Evolutionary conservation across 2,329 filamentous ascomycete genomes (phyloP).

Genomic region (Ophiostoma pallidulum): DNA sequence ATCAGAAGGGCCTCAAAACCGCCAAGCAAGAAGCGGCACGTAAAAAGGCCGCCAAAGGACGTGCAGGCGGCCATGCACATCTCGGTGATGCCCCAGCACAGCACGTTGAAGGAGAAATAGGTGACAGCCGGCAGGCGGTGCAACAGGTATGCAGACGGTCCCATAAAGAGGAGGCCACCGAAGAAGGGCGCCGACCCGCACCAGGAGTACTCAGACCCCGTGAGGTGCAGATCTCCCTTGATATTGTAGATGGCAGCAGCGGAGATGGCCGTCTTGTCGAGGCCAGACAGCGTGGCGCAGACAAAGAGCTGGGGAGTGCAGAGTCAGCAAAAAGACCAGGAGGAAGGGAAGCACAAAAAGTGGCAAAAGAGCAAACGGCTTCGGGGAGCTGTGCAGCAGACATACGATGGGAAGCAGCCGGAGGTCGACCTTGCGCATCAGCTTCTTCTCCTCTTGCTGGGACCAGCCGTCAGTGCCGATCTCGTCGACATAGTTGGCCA

Average conservation of each 20-base stretch:
- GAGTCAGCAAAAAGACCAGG: constrained; percentile 8
- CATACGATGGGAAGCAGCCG: constrained; percentile 17
- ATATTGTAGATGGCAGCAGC: constrained; percentile 21
- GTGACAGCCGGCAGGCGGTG: constrained; percentile 16
- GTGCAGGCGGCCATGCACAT: constrained; percentile 18
- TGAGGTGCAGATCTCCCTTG: constrained; percentile 17
- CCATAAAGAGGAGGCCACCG: constrained; percentile 19
- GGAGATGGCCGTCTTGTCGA: constrained; percentile 20
- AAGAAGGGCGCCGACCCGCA: constrained; percentile 20
- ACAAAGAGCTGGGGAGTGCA: constrained; percentile 4
- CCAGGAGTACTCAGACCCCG: constrained; percentile 22
- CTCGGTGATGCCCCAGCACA: constrained; percentile 18
- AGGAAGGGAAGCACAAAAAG: constrained; percentile 13
- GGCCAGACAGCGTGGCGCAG: constrained; percentile 12
- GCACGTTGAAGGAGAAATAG: constrained; percentile 16
- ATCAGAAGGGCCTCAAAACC: constrained; percentile 18
- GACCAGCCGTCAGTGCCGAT: constrained; percentile 12
- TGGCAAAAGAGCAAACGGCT: too few relatives aligned
- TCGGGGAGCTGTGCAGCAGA: too few relatives aligned
- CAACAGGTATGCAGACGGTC: constrained; percentile 17
- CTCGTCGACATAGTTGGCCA: constrained; percentile 19
- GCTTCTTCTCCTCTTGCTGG: constrained; percentile 16
- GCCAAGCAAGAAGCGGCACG: constrained; percentile 19
- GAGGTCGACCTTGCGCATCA: constrained; percentile 16
- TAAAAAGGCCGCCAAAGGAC: constrained; percentile 16